These are phyloP conservation scores for Komagataea norvegica DNA, from an alignment of 1,139 yeast genomes.

Conservation along the genomic window DNA sequence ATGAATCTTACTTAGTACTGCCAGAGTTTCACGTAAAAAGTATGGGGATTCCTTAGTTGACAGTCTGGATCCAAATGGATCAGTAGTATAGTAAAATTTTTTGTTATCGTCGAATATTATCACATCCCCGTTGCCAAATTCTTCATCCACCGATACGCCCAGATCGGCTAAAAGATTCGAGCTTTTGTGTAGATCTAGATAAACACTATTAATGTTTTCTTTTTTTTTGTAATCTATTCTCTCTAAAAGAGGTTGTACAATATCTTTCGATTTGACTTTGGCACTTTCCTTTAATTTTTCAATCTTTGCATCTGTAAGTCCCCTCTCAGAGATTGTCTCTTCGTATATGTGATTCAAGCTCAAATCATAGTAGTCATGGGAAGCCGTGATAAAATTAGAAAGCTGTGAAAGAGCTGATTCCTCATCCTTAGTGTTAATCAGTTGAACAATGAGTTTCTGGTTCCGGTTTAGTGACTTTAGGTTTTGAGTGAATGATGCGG, in stretches of 20 bases:
- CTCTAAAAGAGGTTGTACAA: conserved; percentile 44
- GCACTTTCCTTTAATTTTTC: conserved; percentile 40
- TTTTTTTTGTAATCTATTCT: conserved; percentile 43
- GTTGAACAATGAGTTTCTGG: conserved; percentile 10
- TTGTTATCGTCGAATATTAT: conserved; percentile 35
- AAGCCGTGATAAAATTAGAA: conserved; percentile 32
- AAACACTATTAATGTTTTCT: conserved; percentile 45
- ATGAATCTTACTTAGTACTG: conserved; percentile 1
- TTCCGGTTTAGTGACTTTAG: not conserved
- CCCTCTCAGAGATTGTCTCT: conserved; percentile 36
- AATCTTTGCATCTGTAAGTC: conserved; percentile 40
- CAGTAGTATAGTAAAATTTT: conserved; percentile 33
- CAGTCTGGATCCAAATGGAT: conserved; percentile 27
- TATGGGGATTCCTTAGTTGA: conserved; percentile 9
- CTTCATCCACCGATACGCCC: conserved; percentile 40
- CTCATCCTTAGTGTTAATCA: conserved; percentile 11
- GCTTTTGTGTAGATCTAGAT: conserved; percentile 44
- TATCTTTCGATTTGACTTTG: conserved; percentile 39
- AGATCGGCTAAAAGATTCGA: conserved; percentile 31
- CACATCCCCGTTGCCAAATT: conserved; percentile 43
- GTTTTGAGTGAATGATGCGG: not conserved
- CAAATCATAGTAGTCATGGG: conserved; percentile 43
- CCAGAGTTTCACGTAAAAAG: conserved; percentile 11
- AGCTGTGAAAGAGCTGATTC: conserved; percentile 1
- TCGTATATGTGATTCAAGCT: conserved; percentile 44